These are phyloP conservation scores for Papiliotrema terrestris DNA, from an alignment of 1,284 basidiomycete genomes.

Conservation along the genomic window DNA sequence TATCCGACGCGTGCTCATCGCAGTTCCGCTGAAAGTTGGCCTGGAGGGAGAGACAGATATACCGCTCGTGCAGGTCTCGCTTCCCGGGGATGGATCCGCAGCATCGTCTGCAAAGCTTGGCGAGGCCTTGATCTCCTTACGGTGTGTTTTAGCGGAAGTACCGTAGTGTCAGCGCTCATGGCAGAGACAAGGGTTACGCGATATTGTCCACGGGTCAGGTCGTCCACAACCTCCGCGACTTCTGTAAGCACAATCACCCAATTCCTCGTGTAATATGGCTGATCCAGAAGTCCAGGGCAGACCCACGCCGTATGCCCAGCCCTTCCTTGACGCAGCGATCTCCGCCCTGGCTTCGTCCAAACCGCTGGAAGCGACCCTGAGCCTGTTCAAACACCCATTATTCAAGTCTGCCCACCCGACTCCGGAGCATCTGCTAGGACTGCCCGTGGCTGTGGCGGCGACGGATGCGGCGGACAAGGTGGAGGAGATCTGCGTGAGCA, in stretches of 20 bases:
- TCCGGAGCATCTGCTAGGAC: conserved; percentile 44
- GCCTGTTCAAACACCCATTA: conserved; percentile 30
- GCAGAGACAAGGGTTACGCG: conserved; percentile 38
- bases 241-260: conserved; percentile 19
- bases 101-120: conserved; percentile 47
- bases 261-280: neutral
- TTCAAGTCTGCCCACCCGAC: conserved; percentile 45
- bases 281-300: conserved; percentile 19
- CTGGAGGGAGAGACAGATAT: conserved; percentile 42
- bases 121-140: conserved; percentile 40
- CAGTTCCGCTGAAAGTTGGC: conserved; percentile 50
- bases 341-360: conserved; percentile 17
- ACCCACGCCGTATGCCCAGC: conserved; percentile 21
- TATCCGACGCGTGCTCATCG: too few species aligned
- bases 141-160: conserved; percentile 11
- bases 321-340: conserved; percentile 28
- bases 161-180: neutral
- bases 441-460: conserved; percentile 40
- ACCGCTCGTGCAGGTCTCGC: conserved; percentile 50
- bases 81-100: conserved; percentile 43
- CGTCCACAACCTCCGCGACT: conserved; percentile 47
- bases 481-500: conserved; percentile 32
- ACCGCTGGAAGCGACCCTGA: conserved; percentile 14
- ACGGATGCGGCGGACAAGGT: conserved; percentile 18
- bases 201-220: conserved; percentile 44